Evolutionary conservation across 2,329 filamentous ascomycete species (phyloP), one percentile per base, ranked within the genome.

Genomic region (Lachnellula occidentalis): DNA sequence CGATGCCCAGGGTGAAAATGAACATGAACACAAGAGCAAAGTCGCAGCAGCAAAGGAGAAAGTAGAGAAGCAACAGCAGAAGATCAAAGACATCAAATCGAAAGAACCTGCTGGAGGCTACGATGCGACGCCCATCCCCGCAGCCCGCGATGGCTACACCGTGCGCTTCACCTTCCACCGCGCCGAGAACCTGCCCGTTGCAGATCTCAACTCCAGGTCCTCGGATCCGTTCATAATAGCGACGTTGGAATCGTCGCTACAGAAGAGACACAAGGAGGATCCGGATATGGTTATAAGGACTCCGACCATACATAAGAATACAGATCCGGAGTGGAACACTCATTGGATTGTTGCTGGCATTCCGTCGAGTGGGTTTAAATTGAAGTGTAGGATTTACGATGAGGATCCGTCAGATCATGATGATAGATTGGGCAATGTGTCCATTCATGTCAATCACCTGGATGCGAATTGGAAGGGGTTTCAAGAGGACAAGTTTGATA

Each of bases 311-410:
- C 82, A 87, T 54, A 81, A 79, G 61, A 85, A 80, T 41, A 86
- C 83, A 1, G 81, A 92, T 63, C 92, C 92, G 0, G 77, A 75
- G 47, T 97, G 92, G 92, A 79, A 95, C 47, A 82, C 86, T 37
- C 81, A 90, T 57, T 97, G 92, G 92, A 78, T 90, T 21, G 86
- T 97, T 22, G 90, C 89, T 57, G 95, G 96, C 62, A 80, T 96
- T 2, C 92, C 92, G 0, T 76, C 85, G 0, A 82, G 80, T 0
- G 92, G 92, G 4, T 95, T 96, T 73, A 80, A 78, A 54, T 78
- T 97, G 62, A 96, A 96, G 69, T 90, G 89, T 58, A 81, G 89
- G 51, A 73, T 97, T 17, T 95, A 92, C 71, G 92, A 97, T 66
- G 92, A 97, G 70, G 92, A 97, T 71, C 83, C 85, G 34, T 82